Evolutionary conservation across 768 basidiomycete species (phyloP).

Genomic region (Pleurotus tuoliensis): DNA sequence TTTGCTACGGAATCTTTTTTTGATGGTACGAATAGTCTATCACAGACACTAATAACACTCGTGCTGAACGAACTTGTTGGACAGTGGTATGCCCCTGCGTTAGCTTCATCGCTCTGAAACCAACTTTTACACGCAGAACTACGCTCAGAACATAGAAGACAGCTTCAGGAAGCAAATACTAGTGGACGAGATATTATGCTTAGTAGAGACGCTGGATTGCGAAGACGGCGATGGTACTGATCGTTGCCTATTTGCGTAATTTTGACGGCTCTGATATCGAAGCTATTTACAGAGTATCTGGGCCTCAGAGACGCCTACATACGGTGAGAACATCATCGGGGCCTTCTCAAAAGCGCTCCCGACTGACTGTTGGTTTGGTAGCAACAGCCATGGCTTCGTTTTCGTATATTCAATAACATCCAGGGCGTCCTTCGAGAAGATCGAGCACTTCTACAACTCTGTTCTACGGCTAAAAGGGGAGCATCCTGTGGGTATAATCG

Average conservation of each 20-base stretch:
- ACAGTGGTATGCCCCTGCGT: slow-evolving; percentile 1
- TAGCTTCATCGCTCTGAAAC: too few relatives aligned
- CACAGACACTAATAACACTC: neutral
- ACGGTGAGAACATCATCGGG: neutral
- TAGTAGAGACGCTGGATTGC: slow-evolving; percentile 6
- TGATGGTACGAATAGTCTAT: neutral
- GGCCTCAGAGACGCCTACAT: slow-evolving; percentile 7
- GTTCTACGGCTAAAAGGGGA: slow-evolving; percentile 17
- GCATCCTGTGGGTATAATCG: slow-evolving; percentile 17
- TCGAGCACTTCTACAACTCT: slow-evolving; percentile 20
- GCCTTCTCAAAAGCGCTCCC: neutral
- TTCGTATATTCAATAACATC: slow-evolving; percentile 9
- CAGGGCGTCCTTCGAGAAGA: slow-evolving; percentile 20
- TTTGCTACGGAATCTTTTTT: neutral
- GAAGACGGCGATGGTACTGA: slow-evolving; percentile 4
- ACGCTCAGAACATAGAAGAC: slow-evolving; percentile 2
- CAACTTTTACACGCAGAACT: neutral
- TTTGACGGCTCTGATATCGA: neutral
- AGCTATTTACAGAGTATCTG: slow-evolving; percentile 1
- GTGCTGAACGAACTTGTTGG: neutral
- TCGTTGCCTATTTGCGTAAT: neutral
- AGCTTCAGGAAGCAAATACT: slow-evolving; percentile 4
- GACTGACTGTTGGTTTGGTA: neutral
- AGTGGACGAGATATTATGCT: slow-evolving; percentile 1
- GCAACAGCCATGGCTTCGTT: slow-evolving; percentile 7